These are phyloP conservation scores for Gossypium herbaceum DNA, from an alignment of 345 rosid genomes.

Conservation along the genomic window DNA sequence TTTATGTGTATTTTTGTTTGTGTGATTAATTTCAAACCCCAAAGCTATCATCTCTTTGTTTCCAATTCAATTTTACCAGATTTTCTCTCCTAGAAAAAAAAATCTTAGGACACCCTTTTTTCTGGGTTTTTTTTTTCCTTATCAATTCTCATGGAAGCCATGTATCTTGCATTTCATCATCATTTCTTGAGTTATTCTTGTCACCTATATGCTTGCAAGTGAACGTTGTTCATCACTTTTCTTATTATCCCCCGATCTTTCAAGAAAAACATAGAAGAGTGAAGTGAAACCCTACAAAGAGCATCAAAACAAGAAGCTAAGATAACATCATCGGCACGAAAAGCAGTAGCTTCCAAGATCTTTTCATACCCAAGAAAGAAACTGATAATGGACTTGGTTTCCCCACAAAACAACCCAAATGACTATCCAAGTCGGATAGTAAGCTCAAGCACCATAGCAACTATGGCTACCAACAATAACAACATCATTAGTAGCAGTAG, in stretches of 20 bases:
- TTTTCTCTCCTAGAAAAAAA: not conserved
- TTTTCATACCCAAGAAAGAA: not conserved
- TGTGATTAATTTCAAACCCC: not conserved
- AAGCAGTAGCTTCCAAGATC: not conserved
- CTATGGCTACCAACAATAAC: not conserved
- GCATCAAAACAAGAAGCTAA: not conserved
- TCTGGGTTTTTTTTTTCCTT: slow-evolving; percentile 7
- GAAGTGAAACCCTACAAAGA: slow-evolving; percentile 8
- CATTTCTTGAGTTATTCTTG: not conserved
- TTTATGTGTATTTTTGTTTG: not conserved
- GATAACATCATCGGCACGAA: not conserved
- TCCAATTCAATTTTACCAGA: not conserved
- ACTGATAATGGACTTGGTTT: slow-evolving; percentile 38
- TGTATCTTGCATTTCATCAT: slow-evolving; percentile 19
- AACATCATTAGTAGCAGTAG: not conserved
- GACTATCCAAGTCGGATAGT: slow-evolving; percentile 1
- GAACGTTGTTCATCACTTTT: not conserved
- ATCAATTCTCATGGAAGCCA: slow-evolving; percentile 11
- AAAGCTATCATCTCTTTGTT: not conserved
- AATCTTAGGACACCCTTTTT: not conserved
- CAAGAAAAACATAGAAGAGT: not conserved
- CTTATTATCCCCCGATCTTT: not conserved
- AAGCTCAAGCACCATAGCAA: not conserved
- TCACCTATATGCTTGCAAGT: not conserved
- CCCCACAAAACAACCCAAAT: slow-evolving; percentile 17